Evolutionary conservation across 768 basidiomycete genomes (phyloP).

Genomic region (Pleurotus citrinopileatus): DNA sequence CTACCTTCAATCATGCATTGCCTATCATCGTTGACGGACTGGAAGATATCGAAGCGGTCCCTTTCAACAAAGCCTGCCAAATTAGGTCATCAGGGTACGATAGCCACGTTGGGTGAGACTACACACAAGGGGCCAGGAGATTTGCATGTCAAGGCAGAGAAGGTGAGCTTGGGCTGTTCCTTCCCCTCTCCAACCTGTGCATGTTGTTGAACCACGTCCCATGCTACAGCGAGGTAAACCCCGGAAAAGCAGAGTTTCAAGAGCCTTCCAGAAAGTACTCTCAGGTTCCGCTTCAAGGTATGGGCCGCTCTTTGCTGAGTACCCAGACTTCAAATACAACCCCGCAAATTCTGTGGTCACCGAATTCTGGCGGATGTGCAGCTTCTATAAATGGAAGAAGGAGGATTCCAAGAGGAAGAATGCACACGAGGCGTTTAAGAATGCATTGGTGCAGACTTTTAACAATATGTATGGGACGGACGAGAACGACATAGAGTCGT

Average conservation of each 20-base stretch:
- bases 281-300: neutral
- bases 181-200: too few relatives aligned
- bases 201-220: too few relatives aligned
- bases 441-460: constrained; percentile 30
- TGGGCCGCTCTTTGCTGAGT: constrained; percentile 12
- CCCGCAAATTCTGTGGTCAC: neutral
- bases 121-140: too few relatives aligned
- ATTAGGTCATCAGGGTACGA: too few relatives aligned
- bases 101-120: too few relatives aligned
- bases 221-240: too few relatives aligned
- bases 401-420: constrained; percentile 8
- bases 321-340: constrained; percentile 14
- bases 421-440: constrained; percentile 20
- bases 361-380: constrained; percentile 17
- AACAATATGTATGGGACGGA: constrained; percentile 30
- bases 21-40: too few relatives aligned
- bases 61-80: too few relatives aligned
- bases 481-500: constrained; percentile 17
- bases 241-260: neutral
- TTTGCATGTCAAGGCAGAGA: too few relatives aligned
- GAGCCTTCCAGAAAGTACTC: neutral
- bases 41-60: too few relatives aligned
- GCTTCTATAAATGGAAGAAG: constrained; percentile 10
- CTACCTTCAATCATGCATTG: too few relatives aligned
- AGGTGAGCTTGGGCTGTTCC: too few relatives aligned